Percentiles rank a stretch among this genome's conserved stretches.
Evolutionary conservation across 257 asterid species (phyloP).

Genomic region (Anisodus tanguticus): DNA sequence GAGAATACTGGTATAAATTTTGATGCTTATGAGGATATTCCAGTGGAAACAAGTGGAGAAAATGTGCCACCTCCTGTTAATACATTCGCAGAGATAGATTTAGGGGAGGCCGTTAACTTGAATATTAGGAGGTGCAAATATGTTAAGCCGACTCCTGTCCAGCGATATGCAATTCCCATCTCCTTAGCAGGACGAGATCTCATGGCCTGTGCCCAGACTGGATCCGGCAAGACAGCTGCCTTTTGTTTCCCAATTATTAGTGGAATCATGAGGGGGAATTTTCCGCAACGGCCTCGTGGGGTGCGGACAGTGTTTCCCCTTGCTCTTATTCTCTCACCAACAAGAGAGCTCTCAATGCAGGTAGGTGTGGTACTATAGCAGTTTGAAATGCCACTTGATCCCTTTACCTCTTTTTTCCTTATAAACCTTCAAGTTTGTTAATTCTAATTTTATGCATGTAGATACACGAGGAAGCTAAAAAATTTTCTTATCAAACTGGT

Average conservation of each 20-base stretch:
- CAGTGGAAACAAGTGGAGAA: constrained; percentile 85
- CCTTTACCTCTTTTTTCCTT: not conserved
- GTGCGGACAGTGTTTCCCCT: constrained; percentile 74
- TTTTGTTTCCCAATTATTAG: constrained; percentile 89
- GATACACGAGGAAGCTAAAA: constrained; percentile 87
- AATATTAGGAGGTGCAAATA: constrained; percentile 85
- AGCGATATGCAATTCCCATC: constrained; percentile 81
- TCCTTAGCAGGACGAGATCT: constrained; percentile 79
- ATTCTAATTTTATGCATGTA: constrained; percentile 37
- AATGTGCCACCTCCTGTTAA: constrained; percentile 84
- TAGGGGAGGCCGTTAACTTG: constrained; percentile 77
- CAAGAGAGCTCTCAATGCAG: constrained; percentile 90
- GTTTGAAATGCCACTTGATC: constrained; percentile 13
- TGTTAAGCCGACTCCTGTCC: constrained; percentile 89
- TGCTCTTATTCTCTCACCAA: constrained; percentile 85
- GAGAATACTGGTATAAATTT: constrained; percentile 83
- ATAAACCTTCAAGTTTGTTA: constrained; percentile 1
- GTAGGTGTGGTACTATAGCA: constrained; percentile 38
- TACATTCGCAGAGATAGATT: constrained; percentile 83
- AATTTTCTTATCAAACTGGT: constrained; percentile 76
- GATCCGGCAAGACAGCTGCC: constrained; percentile 91
- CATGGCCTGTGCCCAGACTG: constrained; percentile 97
- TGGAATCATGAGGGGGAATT: constrained; percentile 68
- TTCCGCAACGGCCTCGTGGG: constrained; percentile 71
- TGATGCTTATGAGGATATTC: constrained; percentile 93